These are phyloP conservation scores for Tolypocladium pustulatum DNA, from an alignment of 2,329 filamentous ascomycete species.

Conservation along the genomic window DNA sequence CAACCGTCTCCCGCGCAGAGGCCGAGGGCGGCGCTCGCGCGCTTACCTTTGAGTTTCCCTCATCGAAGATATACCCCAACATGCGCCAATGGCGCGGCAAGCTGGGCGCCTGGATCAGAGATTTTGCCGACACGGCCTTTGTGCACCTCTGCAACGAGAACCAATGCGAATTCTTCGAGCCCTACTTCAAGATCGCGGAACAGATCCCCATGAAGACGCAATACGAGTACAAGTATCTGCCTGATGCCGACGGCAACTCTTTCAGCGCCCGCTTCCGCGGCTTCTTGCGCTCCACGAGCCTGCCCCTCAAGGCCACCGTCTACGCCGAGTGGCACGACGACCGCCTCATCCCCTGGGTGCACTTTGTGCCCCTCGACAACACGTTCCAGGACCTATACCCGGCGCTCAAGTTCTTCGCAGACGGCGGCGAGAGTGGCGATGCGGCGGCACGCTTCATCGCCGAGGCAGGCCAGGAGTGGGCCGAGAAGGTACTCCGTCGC, in stretches of 20 bases:
- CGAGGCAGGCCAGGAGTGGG: conserved; percentile 48
- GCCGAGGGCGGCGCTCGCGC: conserved; percentile 22
- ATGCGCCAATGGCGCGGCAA: conserved; percentile 17
- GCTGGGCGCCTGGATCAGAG: conserved; percentile 30
- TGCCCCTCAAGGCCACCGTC: conserved; percentile 62
- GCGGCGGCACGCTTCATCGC: conserved; percentile 50
- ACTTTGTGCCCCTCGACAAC: conserved; percentile 64
- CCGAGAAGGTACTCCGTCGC: conserved; percentile 46
- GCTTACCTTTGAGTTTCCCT: conserved; percentile 39
- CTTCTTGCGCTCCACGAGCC: conserved; percentile 52
- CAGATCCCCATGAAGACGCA: conserved; percentile 34
- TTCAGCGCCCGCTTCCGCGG: conserved; percentile 53
- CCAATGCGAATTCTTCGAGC: conserved; percentile 28
- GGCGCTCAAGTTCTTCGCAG: conserved; percentile 55
- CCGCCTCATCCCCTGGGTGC: conserved; percentile 57
- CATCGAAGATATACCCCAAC: conserved; percentile 30
- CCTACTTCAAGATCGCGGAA: conserved; percentile 21
- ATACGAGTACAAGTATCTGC: conserved; percentile 52
- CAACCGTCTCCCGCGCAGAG: conserved; percentile 40
- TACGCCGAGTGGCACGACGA: conserved; percentile 69
- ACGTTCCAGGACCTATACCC: conserved; percentile 56
- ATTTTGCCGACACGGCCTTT: conserved; percentile 34
- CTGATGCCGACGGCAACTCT: conserved; percentile 61
- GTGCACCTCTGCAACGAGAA: conserved; percentile 25
- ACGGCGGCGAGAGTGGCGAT: conserved; percentile 35